Evolutionary conservation across 225 moss, liverwort and hornwort genomes (phyloP), one percentile per base, ranked within the genome.

Genomic region (Physcomitrium patens): DNA sequence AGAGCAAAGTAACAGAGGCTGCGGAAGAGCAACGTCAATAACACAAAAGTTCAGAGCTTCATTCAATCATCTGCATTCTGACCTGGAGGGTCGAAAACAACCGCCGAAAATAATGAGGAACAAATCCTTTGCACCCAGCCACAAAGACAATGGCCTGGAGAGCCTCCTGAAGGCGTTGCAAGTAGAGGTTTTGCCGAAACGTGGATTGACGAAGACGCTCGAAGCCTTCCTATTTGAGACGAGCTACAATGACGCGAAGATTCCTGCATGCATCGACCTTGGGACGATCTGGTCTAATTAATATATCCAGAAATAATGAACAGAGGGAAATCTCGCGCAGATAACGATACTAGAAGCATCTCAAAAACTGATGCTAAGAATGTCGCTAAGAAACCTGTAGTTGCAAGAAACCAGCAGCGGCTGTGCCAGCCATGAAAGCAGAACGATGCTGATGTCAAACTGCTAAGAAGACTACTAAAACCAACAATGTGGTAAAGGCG

Each of bases 171-270:
- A 24, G 24, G 24, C 24, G 24, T 24, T 24, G 24, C 24, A 24
- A 24, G 24, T 24, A 24, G 24, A 24, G 24, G 24, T 59, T 51
- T 43, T 87, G 66, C 81, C 79, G 0, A 82, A 77, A 79, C 79
- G 80, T 12, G 84, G 80, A 17, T 57, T 87, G 57, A 15, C 26
- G 18, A 84, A 82, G 72, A 71, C 82, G 60, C 55, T 87, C 37
- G 79, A 80, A 77, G 79, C 68, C 24, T 85, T 87, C 55, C 1
- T 78, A 7, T 28, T 75, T 0, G 84, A 87, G 79, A 62, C 82
- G 6, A 66, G 68, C 77, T 87, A 69, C 31, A 75, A 51, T 20
- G 72, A 85, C 23, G 65, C 80, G 45, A 68, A 71, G 57, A 65
- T 14, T 45, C 41, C 75, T 60, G 26, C 75, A 14, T 22, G 24